Conservation (phyloP, 2,329 filamentous ascomycete species). For the Xylaria polymorpha region DNA sequence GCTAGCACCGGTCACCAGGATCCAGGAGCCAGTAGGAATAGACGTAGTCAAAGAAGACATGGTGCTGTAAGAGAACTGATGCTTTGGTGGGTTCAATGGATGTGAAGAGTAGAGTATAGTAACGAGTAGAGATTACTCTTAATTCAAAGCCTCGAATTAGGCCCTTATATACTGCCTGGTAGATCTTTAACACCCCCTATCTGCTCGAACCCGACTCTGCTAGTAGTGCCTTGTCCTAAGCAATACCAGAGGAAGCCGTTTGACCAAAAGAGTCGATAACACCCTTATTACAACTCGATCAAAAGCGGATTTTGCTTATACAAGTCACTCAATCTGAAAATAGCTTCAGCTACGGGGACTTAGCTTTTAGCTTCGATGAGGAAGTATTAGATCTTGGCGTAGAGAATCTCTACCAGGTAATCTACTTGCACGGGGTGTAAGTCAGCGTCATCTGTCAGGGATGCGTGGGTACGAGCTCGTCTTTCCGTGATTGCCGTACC, state of each 20-base stretch:
- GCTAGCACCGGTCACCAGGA: conserved; percentile 22
- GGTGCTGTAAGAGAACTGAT: conserved; percentile 12
- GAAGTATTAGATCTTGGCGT: conserved; percentile 19
- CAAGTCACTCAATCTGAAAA: conserved; percentile 13
- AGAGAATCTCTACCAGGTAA: conserved; percentile 9
- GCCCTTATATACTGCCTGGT: conserved; percentile 14
- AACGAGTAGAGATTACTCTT: conserved; percentile 2
- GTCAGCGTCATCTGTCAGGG: background rate
- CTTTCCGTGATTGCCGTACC: background rate
- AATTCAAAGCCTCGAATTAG: conserved; percentile 5
- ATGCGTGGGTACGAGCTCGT: background rate
- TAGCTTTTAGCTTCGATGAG: conserved; percentile 16
- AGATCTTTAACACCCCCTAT: conserved; percentile 5
- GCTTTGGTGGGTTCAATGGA: conserved; percentile 8
- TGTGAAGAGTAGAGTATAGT: conserved; percentile 10
- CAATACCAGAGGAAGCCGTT: conserved; percentile 3
- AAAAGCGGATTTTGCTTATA: conserved; percentile 7
- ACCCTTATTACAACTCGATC: conserved; percentile 13
- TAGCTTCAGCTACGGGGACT: conserved; percentile 9
- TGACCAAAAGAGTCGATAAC: background rate
- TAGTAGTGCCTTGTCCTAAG: conserved; percentile 5
- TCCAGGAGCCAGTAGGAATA: conserved; percentile 22
- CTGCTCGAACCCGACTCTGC: conserved; percentile 1
- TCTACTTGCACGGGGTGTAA: conserved; percentile 6
- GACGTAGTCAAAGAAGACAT: conserved; percentile 21